A percentile compares a stretch with the other conserved stretches of the same genome.
Conservation (phyloP, 148 eudicot genomes). For the Camellia granthamiana region DNA sequence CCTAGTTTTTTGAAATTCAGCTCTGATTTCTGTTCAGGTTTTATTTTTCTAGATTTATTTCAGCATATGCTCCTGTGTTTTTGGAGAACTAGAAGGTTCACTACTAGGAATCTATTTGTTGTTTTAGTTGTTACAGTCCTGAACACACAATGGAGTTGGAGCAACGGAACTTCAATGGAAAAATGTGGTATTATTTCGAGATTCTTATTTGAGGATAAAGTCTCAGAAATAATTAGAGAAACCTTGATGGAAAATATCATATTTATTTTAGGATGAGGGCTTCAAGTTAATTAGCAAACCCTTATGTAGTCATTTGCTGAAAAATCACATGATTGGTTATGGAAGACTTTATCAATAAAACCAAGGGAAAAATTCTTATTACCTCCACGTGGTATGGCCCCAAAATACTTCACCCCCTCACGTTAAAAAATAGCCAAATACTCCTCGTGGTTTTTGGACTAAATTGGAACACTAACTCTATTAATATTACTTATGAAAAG, state of each 20-base stretch:
- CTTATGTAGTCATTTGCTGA: background rate
- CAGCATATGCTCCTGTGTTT: background rate
- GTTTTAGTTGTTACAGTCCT: background rate
- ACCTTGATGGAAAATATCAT: background rate
- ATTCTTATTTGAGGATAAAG: background rate
- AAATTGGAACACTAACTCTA: no score
- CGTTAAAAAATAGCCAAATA: no score
- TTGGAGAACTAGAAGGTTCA: background rate
- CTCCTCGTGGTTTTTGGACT: no score
- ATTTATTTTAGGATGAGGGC: background rate
- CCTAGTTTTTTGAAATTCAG: no score
- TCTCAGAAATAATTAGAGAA: background rate
- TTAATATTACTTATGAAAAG: no score
- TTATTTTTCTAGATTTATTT: no score
- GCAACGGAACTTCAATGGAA: background rate
- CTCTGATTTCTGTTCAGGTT: no score
- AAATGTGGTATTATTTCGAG: background rate
- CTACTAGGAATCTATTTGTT: background rate
- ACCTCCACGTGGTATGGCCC: no score
- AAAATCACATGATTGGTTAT: background rate
- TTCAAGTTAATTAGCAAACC: background rate
- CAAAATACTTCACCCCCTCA: no score
- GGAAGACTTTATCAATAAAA: no score
- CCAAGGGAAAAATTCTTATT: no score
- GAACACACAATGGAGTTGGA: background rate